Conservation (phyloP, 352 stramenopile species). For the Phytophthora vignae region DNA sequence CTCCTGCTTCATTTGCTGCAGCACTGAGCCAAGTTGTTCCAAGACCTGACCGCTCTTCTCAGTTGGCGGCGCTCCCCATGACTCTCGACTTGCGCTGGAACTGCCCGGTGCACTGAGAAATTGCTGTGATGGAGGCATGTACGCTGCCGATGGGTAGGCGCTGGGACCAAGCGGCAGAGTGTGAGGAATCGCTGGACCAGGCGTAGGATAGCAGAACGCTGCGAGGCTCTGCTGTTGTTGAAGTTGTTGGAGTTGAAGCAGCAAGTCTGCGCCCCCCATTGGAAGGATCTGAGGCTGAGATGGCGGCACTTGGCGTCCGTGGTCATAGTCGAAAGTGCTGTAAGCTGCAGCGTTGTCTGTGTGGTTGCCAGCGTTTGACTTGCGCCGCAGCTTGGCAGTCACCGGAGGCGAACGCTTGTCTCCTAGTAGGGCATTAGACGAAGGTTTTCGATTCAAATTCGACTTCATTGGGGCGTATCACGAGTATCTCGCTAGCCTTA, state of each 20-base stretch:
- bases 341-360: slow-evolving; percentile 4
- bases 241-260: slow-evolving; percentile 66
- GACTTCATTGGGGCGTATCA: slow-evolving; percentile 25
- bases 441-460: slow-evolving; percentile 27
- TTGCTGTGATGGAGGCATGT: slow-evolving; percentile 20
- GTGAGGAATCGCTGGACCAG: slow-evolving; percentile 25
- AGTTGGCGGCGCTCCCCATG: slow-evolving; percentile 20
- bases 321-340: slow-evolving; percentile 28
- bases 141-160: slow-evolving; percentile 21
- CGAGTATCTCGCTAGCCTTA: neutral
- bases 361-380: slow-evolving; percentile 12
- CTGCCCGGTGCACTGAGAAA: slow-evolving; percentile 24
- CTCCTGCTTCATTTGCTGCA: slow-evolving; percentile 80
- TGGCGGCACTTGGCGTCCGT: slow-evolving; percentile 16
- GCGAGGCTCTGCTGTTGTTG: slow-evolving; percentile 44
- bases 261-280: slow-evolving; percentile 33
- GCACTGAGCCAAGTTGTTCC: slow-evolving; percentile 68
- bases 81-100: slow-evolving; percentile 25
- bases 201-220: slow-evolving; percentile 44
- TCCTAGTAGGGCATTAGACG: slow-evolving; percentile 26
- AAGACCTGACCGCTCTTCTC: slow-evolving; percentile 78
- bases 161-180: slow-evolving; percentile 24
- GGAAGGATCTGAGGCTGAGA: slow-evolving; percentile 28
- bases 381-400: slow-evolving; percentile 28
- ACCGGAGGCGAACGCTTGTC: slow-evolving; percentile 27